These are phyloP conservation scores for Suillus bovinus DNA, from an alignment of 768 basidiomycete species.

Conservation along the genomic window DNA sequence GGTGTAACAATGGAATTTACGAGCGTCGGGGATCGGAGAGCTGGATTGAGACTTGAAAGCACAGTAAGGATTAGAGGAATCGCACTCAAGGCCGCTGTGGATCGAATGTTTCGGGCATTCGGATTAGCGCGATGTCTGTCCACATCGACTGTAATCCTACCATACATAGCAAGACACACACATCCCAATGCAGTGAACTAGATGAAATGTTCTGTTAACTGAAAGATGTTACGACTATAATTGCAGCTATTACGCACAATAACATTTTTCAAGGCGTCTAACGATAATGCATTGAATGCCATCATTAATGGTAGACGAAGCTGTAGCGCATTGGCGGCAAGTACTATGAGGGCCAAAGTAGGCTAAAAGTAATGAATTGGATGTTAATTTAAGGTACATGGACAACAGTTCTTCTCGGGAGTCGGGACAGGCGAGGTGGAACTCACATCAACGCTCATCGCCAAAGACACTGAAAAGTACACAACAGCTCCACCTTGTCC, in stretches of 20 bases:
- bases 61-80: constrained; percentile 33
- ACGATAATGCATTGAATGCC: constrained; percentile 15
- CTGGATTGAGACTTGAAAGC: constrained; percentile 38
- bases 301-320: constrained; percentile 22
- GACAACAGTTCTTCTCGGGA: background rate
- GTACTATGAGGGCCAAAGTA: constrained; percentile 23
- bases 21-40: constrained; percentile 56
- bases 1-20: constrained; percentile 51
- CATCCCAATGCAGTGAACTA: constrained; percentile 29
- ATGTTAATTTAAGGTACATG: background rate
- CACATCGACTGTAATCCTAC: constrained; percentile 3
- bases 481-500: constrained; percentile 37
- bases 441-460: constrained; percentile 43
- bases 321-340: constrained; percentile 30
- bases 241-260: constrained; percentile 18
- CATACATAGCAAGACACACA: constrained; percentile 16
- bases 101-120: background rate
- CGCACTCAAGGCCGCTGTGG: constrained; percentile 1
- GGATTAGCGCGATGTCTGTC: background rate
- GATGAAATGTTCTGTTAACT: background rate
- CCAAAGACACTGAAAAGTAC: constrained; percentile 49
- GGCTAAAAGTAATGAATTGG: constrained; percentile 11
- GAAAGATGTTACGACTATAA: background rate
- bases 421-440: background rate
- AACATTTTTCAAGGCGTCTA: constrained; percentile 22